A percentile compares a stretch with the other conserved stretches of the same genome.
Conservation (phyloP, 805 yeast genomes). For the Candida maesae region DNA sequence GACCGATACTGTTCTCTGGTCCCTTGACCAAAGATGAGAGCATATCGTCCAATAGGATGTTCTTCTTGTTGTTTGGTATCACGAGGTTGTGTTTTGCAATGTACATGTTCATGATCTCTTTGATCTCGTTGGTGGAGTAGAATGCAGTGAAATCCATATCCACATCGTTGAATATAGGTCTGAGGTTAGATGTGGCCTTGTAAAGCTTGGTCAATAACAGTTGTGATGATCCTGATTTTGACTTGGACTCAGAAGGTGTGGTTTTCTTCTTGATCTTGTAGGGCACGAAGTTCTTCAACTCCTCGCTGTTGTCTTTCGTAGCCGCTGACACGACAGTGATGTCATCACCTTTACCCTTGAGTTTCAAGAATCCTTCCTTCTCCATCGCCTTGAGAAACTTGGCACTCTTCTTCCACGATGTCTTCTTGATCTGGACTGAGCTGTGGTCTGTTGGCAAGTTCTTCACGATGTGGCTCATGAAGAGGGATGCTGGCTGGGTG, state of each 20-base stretch:
- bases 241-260: conserved; percentile 7
- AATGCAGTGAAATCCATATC: conserved; percentile 35
- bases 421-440: conserved; percentile 62
- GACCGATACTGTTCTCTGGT: conserved; percentile 26
- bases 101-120: conserved; percentile 50
- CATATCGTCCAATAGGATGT: conserved; percentile 51
- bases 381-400: conserved; percentile 86
- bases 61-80: conserved; percentile 47
- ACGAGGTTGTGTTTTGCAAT: conserved; percentile 50
- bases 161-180: conserved; percentile 42
- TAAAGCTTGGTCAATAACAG: conserved; percentile 50
- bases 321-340: conserved; percentile 52
- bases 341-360: conserved; percentile 86
- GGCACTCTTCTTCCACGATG: conserved; percentile 86
- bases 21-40: conserved; percentile 41
- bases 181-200: conserved; percentile 52
- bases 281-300: conserved; percentile 58
- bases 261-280: conserved; percentile 40
- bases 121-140: conserved; percentile 55
- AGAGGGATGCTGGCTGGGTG: conserved; percentile 71
- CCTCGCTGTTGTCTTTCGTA: conserved; percentile 40
- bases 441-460: conserved; percentile 70
- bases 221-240: conserved; percentile 28
- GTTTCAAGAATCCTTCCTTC: conserved; percentile 59
- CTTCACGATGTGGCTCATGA: conserved; percentile 64